Conservation (phyloP, 371 early-diverging fungal genomes). For the Mortierella sp. region DNA sequence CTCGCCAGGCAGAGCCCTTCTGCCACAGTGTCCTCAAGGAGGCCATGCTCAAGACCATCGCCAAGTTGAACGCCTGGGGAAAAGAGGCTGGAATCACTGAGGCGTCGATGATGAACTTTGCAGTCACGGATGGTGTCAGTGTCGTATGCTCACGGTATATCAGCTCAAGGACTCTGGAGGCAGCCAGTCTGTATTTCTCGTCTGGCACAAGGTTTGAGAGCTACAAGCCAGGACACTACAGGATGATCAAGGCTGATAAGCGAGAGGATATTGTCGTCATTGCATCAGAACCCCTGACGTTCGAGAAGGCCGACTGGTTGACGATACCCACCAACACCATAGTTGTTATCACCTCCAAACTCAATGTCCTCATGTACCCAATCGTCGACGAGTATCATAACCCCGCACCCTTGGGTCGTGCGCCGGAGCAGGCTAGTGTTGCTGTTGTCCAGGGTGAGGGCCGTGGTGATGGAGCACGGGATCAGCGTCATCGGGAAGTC, state of each 20-base stretch:
- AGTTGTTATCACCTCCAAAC: constrained; percentile 82
- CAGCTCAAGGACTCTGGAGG: constrained; percentile 76
- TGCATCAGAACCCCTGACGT: constrained; percentile 89
- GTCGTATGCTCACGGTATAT: constrained; percentile 89
- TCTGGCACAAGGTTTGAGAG: constrained; percentile 78
- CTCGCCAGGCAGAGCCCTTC: constrained; percentile 48
- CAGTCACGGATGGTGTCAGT: constrained; percentile 86
- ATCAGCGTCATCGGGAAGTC: constrained; percentile 42
- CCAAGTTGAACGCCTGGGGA: constrained; percentile 78
- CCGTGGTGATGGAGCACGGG: constrained; percentile 53
- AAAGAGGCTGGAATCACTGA: constrained; percentile 78
- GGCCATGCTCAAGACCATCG: constrained; percentile 87
- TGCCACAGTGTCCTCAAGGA: constrained; percentile 71
- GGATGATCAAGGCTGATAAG: constrained; percentile 88
- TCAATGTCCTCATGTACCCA: constrained; percentile 85
- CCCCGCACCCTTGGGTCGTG: constrained; percentile 25
- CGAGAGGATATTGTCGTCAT: constrained; percentile 90
- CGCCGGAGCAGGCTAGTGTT: constrained; percentile 28
- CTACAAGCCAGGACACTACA: constrained; percentile 79
- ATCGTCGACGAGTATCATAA: constrained; percentile 81
- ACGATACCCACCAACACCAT: constrained; percentile 88
- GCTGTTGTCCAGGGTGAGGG: constrained; percentile 52
- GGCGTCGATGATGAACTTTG: constrained; percentile 87
- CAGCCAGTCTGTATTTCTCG: constrained; percentile 88
- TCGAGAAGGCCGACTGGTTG: constrained; percentile 89